phyloP scores from a whole-genome alignment of 129 eudicot species.

The Gnaphalium uliginosum region DNA sequence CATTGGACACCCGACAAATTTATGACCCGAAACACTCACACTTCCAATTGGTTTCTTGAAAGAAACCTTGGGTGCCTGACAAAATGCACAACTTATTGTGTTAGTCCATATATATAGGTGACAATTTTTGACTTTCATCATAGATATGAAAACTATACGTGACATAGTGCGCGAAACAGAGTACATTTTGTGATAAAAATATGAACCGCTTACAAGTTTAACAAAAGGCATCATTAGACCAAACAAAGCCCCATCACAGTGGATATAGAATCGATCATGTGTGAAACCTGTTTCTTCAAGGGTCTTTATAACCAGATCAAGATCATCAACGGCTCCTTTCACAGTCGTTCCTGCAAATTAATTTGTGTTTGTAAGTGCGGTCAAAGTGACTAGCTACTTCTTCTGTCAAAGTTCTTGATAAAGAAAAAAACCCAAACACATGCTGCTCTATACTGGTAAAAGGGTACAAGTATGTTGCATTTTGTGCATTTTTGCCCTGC shows the following conservation, averaged over 20 bases:
- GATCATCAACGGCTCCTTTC: slow-evolving; percentile 99
- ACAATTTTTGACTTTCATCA: too few species aligned
- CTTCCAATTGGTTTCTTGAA: slow-evolving; percentile 96
- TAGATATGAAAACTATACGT: background rate
- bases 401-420: too few species aligned
- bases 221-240: slow-evolving; percentile 99
- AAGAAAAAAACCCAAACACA: too few species aligned
- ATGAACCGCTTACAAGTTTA: slow-evolving; percentile 56
- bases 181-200: too few species aligned
- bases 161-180: too few species aligned
- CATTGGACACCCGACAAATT: slow-evolving; percentile 95
- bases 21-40: slow-evolving; percentile 94
- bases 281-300: slow-evolving; percentile 89
- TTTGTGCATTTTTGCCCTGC: too few species aligned
- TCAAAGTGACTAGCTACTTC: too few species aligned
- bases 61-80: slow-evolving; percentile 86
- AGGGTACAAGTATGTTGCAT: too few species aligned
- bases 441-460: too few species aligned
- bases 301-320: slow-evolving; percentile 87
- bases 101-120: too few species aligned
- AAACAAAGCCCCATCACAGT: slow-evolving; percentile 97
- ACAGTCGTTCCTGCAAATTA: slow-evolving; percentile 84
- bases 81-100: slow-evolving; percentile 5
- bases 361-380: background rate
- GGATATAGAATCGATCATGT: slow-evolving; percentile 87